A percentile compares a stretch with the other conserved stretches of the same genome.
phyloP scores from a whole-genome alignment of 768 basidiomycete genomes.

The Trametes cubensis region DNA sequence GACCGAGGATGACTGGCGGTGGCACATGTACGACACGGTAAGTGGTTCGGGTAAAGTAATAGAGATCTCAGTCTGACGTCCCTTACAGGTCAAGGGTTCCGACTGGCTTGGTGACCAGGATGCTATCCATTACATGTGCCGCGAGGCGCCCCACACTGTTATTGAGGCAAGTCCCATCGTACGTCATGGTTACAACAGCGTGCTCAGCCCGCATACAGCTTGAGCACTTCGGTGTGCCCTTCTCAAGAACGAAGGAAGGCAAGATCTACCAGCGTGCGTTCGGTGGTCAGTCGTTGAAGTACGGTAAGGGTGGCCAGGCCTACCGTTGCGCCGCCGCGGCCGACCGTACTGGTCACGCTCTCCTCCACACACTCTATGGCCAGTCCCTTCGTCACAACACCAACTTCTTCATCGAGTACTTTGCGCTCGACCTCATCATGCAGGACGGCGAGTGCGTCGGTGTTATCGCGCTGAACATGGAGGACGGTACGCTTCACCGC shows the following conservation, averaged over 20 bases:
- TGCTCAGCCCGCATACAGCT: slow-evolving; percentile 54
- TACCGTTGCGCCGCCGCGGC: slow-evolving; percentile 99
- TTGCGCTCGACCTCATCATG: slow-evolving; percentile 99
- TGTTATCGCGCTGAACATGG: slow-evolving; percentile 99
- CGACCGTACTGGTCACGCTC: slow-evolving; percentile 97
- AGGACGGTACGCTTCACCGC: slow-evolving; percentile 97
- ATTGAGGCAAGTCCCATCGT: slow-evolving; percentile 64
- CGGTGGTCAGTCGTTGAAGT: slow-evolving; percentile 96
- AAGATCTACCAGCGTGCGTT: slow-evolving; percentile 99
- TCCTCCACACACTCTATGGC: slow-evolving; percentile 98
- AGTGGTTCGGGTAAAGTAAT: slow-evolving; percentile 32
- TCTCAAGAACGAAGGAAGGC: slow-evolving; percentile 97
- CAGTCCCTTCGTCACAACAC: slow-evolving; percentile 99
- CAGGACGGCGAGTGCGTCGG: slow-evolving; percentile 98
- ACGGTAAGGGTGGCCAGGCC: slow-evolving; percentile 97
- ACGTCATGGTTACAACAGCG: too few relatives aligned
- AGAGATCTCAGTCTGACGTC: slow-evolving; percentile 18
- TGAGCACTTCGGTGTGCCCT: slow-evolving; percentile 98
- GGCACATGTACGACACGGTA: slow-evolving; percentile 98
- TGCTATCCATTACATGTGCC: slow-evolving; percentile 99
- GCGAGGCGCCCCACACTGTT: slow-evolving; percentile 92
- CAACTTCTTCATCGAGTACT: slow-evolving; percentile 99
- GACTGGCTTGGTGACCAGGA: slow-evolving; percentile 99
- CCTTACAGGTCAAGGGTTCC: slow-evolving; percentile 87
- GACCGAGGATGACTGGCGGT: slow-evolving; percentile 99